phyloP scores from a whole-genome alignment of 306 rosid species.

The Cucumis melo region DNA sequence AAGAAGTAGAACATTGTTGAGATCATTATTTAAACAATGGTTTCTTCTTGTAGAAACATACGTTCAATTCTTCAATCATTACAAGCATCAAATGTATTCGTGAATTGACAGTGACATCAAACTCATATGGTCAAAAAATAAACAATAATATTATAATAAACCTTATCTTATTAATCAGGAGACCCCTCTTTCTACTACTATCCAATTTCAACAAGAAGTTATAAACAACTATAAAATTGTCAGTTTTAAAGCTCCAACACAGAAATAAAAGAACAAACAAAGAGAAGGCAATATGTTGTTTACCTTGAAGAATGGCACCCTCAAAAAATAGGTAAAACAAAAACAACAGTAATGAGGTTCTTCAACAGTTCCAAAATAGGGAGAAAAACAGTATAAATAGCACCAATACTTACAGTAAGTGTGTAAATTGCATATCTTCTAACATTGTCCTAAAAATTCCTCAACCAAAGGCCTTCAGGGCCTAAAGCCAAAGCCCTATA shows the following conservation, averaged over 20 bases:
- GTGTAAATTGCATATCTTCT: no score
- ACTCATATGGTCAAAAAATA: background rate
- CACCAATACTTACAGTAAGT: no score
- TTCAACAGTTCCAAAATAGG: no score
- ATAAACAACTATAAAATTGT: background rate
- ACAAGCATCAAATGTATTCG: background rate
- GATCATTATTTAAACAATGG: background rate
- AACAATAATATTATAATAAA: background rate
- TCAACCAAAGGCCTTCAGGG: no score
- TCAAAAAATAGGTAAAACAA: no score
- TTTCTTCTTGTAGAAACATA: background rate
- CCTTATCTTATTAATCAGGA: background rate
- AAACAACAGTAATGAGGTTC: no score
- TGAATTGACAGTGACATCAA: background rate
- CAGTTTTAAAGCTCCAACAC: background rate
- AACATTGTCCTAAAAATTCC: no score
- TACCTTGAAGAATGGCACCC: slow-evolving; percentile 44
- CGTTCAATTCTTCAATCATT: background rate
- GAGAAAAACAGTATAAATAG: no score
- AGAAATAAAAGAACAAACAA: background rate
- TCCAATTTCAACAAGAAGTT: background rate
- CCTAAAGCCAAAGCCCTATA: no score
- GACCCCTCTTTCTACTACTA: background rate
- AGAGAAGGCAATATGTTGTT: slow-evolving; percentile 28
- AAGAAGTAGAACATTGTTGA: background rate